phyloP scores from a whole-genome alignment of 2,329 filamentous ascomycete species.

The Aspergillus pseudonomiae region DNA sequence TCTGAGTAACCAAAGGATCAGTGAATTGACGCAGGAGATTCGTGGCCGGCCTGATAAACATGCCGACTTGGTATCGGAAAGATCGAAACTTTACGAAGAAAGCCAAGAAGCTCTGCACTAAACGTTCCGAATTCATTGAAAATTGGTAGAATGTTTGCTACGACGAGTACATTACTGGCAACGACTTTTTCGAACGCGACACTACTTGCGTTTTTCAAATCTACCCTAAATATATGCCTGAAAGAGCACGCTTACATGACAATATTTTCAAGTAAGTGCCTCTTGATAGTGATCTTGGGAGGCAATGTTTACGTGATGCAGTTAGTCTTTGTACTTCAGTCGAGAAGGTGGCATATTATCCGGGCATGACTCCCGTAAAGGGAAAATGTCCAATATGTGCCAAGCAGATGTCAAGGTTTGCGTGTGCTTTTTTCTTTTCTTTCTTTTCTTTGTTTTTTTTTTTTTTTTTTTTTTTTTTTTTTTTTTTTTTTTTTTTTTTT shows the following conservation, averaged over 20 bases:
- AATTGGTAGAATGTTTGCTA: constrained; percentile 24
- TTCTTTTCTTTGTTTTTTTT: no score
- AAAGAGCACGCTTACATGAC: constrained; percentile 14
- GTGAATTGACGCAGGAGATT: constrained; percentile 18
- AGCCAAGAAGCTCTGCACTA: constrained; percentile 18
- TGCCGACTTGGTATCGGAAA: constrained; percentile 12
- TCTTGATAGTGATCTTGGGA: constrained; percentile 23
- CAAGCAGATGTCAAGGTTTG: constrained; percentile 10
- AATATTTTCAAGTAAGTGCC: constrained; percentile 18
- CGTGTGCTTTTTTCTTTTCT: background rate
- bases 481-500: no score
- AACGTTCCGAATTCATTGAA: constrained; percentile 17
- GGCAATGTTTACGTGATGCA: constrained; percentile 24
- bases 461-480: no score
- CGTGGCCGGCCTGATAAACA: constrained; percentile 12
- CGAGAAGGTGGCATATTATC: constrained; percentile 22
- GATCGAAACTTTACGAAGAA: constrained; percentile 22
- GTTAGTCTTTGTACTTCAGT: constrained; percentile 19
- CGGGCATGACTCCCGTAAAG: background rate
- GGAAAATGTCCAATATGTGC: constrained; percentile 7
- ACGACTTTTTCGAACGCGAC: constrained; percentile 22
- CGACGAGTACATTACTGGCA: constrained; percentile 23
- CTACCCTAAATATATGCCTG: constrained; percentile 24
- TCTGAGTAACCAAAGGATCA: constrained; percentile 19
- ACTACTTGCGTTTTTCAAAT: constrained; percentile 23